Base-by-base conservation (phyloP, 495 filamentous ascomycete genomes). In the Penicillium verhagenii region DNA sequence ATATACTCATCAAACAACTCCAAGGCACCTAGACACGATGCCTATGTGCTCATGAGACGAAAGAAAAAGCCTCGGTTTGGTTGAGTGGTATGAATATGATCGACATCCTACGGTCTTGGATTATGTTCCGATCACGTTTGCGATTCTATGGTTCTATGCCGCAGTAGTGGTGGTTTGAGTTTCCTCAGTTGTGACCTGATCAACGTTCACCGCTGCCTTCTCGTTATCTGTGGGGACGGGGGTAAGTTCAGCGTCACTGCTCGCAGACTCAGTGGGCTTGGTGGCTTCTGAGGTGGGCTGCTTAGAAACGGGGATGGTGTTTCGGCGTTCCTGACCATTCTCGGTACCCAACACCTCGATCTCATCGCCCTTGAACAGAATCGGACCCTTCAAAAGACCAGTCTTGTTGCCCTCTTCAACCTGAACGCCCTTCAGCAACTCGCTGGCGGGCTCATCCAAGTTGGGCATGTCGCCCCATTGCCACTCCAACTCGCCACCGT, bases 401-500 rank as follows among this genome's bases (percentile, higher is more conserved):
- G 61, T 62, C 45, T 65, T 54, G 23, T 67, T 72, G 16, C 69
- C 67, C 3, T 57, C 46, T 1, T 66, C 57, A 2, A 69, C 52
- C 23, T 67, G 64, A n/a, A 74, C 38, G n/a, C 57, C 61, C 16
- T 69, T 59, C 24, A 85, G 70, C n/a, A 77, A 53, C 28, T 79
- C 73, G 18, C 72, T 66, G 29, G 80, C 79, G 9, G 71, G 66
- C 6, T 85, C 84, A 56, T 96, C 91, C 18, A 89, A 68, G 47
- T 81, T 76, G 11, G 90, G 89, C 71, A 82, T 73, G 51, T 87
- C 82, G 47, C 88, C 88, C 70, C 85, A 95, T 55, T 85, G 65
- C 74, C 87, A 96, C 31, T 94, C 86, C 4, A 96, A 79, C 45
- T 89, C 79, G 25, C 91, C 91, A 46, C 91, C 91, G 61, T 93